Evolutionary conservation across 371 early-diverging fungal species (phyloP).

Genomic region (Mortierella sp.): DNA sequence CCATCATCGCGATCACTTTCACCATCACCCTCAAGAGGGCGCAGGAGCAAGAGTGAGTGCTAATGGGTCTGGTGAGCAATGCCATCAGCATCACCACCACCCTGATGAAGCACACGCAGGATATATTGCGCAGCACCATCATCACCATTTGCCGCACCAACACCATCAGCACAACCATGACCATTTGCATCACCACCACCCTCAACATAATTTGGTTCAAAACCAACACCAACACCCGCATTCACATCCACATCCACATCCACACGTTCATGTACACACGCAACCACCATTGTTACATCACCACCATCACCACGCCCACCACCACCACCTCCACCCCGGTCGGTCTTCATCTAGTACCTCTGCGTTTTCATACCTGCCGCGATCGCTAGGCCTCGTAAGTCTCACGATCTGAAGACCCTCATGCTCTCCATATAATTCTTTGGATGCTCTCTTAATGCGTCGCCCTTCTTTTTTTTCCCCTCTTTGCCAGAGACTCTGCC

Average conservation of each 20-base stretch:
- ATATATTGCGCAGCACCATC: neutral
- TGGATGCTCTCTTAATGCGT: neutral
- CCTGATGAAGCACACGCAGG: conserved; percentile 2
- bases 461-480: neutral
- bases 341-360: conserved; percentile 17
- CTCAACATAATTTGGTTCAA: conserved; percentile 10
- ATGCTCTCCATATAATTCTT: neutral
- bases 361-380: conserved; percentile 50
- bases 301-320: conserved; percentile 44
- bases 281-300: conserved; percentile 13
- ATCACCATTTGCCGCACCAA: conserved; percentile 6
- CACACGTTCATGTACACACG: conserved; percentile 7
- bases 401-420: neutral
- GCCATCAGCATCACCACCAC: conserved; percentile 16
- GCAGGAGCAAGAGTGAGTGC: neutral
- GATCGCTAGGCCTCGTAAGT: conserved; percentile 42
- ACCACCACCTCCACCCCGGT: conserved; percentile 35
- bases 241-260: conserved; percentile 23
- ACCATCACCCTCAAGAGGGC: neutral
- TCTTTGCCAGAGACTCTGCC: conserved; percentile 39
- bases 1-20: neutral
- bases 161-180: conserved; percentile 5
- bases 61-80: neutral
- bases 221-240: conserved; percentile 15
- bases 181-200: conserved; percentile 16